Conservation (phyloP, 305 asterid genomes). For the Rubia peregrina region DNA sequence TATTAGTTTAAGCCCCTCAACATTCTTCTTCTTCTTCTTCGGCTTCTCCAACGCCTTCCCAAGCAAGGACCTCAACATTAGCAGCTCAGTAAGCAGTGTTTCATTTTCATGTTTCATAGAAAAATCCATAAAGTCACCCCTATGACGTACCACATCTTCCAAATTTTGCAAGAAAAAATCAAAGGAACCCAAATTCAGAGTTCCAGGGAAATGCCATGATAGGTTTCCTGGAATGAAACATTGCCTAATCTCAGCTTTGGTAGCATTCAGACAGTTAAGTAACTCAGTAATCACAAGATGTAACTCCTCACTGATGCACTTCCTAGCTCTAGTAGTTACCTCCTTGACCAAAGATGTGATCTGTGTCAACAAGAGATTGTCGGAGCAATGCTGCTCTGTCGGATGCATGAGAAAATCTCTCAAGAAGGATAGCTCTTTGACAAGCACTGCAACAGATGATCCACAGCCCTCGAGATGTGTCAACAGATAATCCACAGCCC, state of each 20-base stretch:
- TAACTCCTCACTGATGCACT: too few species aligned
- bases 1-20: neutral
- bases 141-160: too few species aligned
- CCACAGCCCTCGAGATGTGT: too few species aligned
- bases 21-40: neutral
- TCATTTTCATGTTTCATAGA: neutral
- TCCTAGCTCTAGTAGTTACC: too few species aligned
- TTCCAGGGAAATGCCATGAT: neutral
- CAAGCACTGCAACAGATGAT: neutral
- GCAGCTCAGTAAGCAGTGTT: neutral
- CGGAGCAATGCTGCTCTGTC: too few species aligned
- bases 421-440: neutral
- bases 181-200: neutral
- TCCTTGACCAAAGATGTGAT: too few species aligned
- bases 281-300: neutral
- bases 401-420: too few species aligned
- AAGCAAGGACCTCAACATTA: neutral
- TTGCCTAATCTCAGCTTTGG: slow-evolving; percentile 2
- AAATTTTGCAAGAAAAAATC: slow-evolving; percentile 9
- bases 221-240: neutral
- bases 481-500: neutral
- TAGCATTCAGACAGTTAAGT: neutral
- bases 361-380: too few species aligned
- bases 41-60: neutral
- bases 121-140: too few species aligned